These are phyloP conservation scores for Penicillium sp. DNA, from an alignment of 2,329 filamentous ascomycete species.

Conservation along the genomic window DNA sequence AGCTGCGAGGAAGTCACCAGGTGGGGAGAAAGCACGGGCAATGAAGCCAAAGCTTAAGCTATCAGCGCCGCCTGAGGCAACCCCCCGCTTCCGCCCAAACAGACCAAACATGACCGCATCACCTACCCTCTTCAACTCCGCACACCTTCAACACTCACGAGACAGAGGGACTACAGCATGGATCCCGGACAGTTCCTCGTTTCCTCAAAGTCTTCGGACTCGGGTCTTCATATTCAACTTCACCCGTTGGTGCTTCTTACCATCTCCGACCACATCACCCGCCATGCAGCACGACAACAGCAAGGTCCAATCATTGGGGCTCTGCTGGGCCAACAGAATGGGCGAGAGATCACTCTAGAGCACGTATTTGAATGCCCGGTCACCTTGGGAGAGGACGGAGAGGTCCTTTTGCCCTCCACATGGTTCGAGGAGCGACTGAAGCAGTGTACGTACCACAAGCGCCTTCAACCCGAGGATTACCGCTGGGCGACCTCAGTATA, in stretches of 20 bases:
- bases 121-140: conserved; percentile 11
- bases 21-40: conserved; percentile 25
- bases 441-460: conserved; percentile 65
- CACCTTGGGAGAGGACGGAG: conserved; percentile 52
- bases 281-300: conserved; percentile 78
- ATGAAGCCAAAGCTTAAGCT: conserved; percentile 12
- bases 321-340: conserved; percentile 88
- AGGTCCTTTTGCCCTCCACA: conserved; percentile 63
- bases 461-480: background rate
- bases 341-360: conserved; percentile 86
- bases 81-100: conserved; percentile 27
- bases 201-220: conserved; percentile 70
- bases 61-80: conserved; percentile 9
- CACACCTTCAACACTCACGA: conserved; percentile 1
- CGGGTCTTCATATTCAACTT: conserved; percentile 75
- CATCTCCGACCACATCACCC: conserved; percentile 94
- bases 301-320: conserved; percentile 78
- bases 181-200: conserved; percentile 59
- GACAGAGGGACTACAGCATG: conserved; percentile 46
- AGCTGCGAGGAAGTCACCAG: background rate
- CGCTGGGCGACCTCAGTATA: background rate
- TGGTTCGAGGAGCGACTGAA: conserved; percentile 81
- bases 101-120: conserved; percentile 32
- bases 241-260: conserved; percentile 94
- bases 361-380: conserved; percentile 85